phyloP scores from a whole-genome alignment of 495 filamentous ascomycete genomes.

The Endocarpon pusillum region DNA sequence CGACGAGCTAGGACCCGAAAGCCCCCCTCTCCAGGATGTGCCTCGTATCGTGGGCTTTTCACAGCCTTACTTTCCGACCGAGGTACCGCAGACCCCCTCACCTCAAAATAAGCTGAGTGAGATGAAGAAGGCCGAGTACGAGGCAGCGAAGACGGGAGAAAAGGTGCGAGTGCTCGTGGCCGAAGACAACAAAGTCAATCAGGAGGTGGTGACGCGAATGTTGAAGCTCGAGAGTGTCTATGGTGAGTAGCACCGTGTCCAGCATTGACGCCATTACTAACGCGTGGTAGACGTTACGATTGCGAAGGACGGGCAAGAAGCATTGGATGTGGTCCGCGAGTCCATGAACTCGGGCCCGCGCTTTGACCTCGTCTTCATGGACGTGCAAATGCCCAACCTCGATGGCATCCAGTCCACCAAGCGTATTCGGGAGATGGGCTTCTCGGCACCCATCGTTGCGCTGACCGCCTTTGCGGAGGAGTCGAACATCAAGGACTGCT shows the following conservation, averaged over 20 bases:
- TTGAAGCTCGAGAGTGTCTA: conserved; percentile 52
- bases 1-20: conserved; percentile 7
- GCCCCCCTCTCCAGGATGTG: no score
- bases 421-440: conserved; percentile 76
- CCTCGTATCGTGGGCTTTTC: conserved; percentile 70
- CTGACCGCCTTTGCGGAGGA: conserved; percentile 83
- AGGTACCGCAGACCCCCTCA: conserved; percentile 22
- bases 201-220: conserved; percentile 76
- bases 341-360: conserved; percentile 53
- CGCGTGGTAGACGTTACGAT: conserved; percentile 45
- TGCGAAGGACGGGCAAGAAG: conserved; percentile 78
- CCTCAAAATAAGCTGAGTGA: conserved; percentile 30
- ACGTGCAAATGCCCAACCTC: conserved; percentile 88
- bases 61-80: conserved; percentile 67
- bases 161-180: conserved; percentile 77
- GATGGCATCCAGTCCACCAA: conserved; percentile 77
- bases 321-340: conserved; percentile 66
- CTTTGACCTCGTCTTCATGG: conserved; percentile 87
- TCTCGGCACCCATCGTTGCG: conserved; percentile 77
- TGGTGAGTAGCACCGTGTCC: conserved; percentile 18
- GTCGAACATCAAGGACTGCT: conserved; percentile 71
- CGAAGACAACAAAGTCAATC: conserved; percentile 89
- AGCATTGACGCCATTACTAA: conserved; percentile 8
- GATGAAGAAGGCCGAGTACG: conserved; percentile 29
- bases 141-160: conserved; percentile 27